Conservation (phyloP, 139 green algal species). For the Tetradesmus obliquus region DNA sequence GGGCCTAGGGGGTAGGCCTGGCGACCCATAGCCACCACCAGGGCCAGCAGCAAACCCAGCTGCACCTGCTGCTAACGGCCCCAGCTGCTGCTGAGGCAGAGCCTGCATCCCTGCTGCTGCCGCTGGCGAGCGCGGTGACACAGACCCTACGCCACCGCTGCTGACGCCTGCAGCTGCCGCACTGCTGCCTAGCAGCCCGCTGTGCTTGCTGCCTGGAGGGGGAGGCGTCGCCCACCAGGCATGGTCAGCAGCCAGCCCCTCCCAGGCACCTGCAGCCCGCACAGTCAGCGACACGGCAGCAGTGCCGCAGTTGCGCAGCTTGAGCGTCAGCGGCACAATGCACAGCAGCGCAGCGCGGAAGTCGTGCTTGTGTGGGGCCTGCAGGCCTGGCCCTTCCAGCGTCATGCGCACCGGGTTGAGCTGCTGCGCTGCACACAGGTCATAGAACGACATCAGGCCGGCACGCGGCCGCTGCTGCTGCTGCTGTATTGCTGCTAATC, state of each 20-base stretch:
- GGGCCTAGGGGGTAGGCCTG: neutral
- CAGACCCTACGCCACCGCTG: neutral
- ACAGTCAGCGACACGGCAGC: conserved; percentile 51
- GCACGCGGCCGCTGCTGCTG: conserved; percentile 17
- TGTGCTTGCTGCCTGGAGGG: neutral
- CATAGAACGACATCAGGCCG: conserved; percentile 37
- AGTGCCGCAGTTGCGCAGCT: conserved; percentile 69
- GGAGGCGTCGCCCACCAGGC: conserved; percentile 9
- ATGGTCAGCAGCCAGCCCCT: conserved; percentile 24
- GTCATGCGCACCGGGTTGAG: conserved; percentile 40
- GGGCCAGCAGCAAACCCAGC: neutral
- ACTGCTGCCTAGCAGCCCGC: neutral
- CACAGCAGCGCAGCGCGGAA: conserved; percentile 63
- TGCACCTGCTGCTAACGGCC: neutral
- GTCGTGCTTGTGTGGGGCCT: conserved; percentile 61
- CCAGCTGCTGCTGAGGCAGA: neutral
- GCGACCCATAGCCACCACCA: neutral
- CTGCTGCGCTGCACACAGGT: conserved; percentile 48
- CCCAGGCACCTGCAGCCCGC: conserved; percentile 40
- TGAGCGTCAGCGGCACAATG: conserved; percentile 62
- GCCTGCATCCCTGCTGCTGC: neutral
- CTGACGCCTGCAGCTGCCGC: conserved; percentile 14
- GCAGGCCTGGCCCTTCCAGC: conserved; percentile 14
- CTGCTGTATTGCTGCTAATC: neutral
- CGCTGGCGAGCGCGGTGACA: neutral